phyloP scores from a whole-genome alignment of 768 basidiomycete genomes.

The Tricholoma hemisulphureum region DNA sequence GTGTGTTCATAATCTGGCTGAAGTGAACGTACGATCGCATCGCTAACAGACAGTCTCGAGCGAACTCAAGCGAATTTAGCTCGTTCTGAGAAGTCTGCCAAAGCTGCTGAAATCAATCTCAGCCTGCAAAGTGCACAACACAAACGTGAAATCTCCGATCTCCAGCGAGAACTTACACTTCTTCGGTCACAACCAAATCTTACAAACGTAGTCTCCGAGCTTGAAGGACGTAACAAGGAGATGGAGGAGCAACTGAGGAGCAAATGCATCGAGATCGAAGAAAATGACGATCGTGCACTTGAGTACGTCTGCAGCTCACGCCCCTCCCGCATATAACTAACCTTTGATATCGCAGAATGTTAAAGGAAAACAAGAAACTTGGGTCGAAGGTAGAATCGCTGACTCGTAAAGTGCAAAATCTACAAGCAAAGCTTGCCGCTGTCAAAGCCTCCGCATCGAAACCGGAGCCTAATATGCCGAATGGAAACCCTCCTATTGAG shows the following conservation, averaged over 20 bases:
- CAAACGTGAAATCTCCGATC: conserved; percentile 57
- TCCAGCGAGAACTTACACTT: conserved; percentile 55
- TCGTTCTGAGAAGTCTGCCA: conserved; percentile 55
- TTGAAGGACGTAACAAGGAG: conserved; percentile 69
- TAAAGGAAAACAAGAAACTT: conserved; percentile 81
- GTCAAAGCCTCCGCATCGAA: conserved; percentile 42
- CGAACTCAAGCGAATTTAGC: conserved; percentile 43
- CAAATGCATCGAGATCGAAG: conserved; percentile 79
- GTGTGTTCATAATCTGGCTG: conserved; percentile 5
- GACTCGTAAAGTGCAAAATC: conserved; percentile 66
- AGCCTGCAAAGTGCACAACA: conserved; percentile 65
- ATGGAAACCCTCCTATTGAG: conserved; percentile 7
- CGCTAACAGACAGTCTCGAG: conserved; percentile 41
- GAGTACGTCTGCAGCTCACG: conserved; percentile 50
- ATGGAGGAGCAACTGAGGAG: conserved; percentile 70
- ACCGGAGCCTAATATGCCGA: conserved; percentile 7
- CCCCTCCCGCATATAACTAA: conserved; percentile 8
- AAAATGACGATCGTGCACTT: conserved; percentile 77
- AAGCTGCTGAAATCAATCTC: conserved; percentile 64
- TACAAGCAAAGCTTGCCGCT: conserved; percentile 65
- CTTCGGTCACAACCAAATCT: conserved; percentile 56
- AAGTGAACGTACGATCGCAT: conserved; percentile 48
- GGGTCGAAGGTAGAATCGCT: conserved; percentile 66
- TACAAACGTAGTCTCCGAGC: conserved; percentile 51
- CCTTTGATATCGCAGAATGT: conserved; percentile 44